Conservation (phyloP, 139 green algal species). For the Coccomyxa sp. region DNA sequence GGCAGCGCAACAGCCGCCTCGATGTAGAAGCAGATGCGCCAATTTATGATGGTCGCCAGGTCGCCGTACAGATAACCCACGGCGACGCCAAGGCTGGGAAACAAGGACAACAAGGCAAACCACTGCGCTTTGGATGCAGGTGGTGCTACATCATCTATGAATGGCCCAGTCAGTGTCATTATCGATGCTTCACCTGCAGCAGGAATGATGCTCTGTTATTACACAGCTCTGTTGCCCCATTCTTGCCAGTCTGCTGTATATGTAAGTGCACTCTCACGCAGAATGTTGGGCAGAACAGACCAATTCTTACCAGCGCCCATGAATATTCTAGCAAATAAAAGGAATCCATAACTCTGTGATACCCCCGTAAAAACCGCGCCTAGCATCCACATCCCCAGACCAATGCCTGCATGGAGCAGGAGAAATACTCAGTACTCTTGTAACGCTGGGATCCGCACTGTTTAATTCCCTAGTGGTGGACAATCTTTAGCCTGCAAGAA, state of each 20-base stretch:
- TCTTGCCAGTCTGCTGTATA: background rate
- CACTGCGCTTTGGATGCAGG: constrained; percentile 60
- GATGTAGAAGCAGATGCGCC: constrained; percentile 75
- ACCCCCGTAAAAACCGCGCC: constrained; percentile 61
- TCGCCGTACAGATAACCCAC: constrained; percentile 17
- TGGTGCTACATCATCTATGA: constrained; percentile 95
- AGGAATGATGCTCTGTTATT: background rate
- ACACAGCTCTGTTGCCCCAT: background rate
- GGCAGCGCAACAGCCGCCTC: constrained; percentile 71
- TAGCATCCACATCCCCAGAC: constrained; percentile 77
- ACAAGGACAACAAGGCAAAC: constrained; percentile 87
- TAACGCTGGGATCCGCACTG: background rate
- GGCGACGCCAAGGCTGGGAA: constrained; percentile 73
- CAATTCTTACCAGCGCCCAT: constrained; percentile 67
- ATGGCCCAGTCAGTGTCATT: constrained; percentile 84
- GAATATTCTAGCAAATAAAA: constrained; percentile 59
- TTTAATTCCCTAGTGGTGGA: background rate
- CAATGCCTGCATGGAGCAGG: constrained; percentile 39
- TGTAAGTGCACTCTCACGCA: background rate
- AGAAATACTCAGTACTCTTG: background rate
- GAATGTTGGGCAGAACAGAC: too few relatives aligned
- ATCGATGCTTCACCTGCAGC: constrained; percentile 84
- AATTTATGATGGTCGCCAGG: background rate
- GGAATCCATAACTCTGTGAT: constrained; percentile 41
- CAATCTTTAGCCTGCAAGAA: background rate